Evolutionary conservation across 2,329 filamentous ascomycete species (phyloP).

Genomic region (Xylaria polymorpha): DNA sequence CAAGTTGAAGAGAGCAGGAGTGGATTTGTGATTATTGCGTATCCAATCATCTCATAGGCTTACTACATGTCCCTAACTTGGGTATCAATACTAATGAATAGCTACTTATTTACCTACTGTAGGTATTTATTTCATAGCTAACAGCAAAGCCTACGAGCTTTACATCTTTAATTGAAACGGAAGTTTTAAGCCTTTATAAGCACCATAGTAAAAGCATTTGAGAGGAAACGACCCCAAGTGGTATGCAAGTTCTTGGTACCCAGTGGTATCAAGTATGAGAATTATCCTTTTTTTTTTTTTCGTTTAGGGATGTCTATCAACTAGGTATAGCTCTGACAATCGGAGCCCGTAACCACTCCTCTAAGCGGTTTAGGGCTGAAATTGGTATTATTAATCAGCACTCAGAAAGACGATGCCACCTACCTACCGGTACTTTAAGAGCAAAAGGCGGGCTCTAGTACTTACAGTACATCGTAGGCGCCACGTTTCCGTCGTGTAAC

Average conservation of each 20-base stretch:
- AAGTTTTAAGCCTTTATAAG: background rate
- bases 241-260: background rate
- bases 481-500: background rate
- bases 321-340: background rate
- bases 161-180: background rate
- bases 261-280: too few species aligned
- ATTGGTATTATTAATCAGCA: background rate
- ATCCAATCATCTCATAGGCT: too few species aligned
- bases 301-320: background rate
- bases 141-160: background rate
- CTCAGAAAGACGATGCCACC: background rate
- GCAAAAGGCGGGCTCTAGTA: background rate
- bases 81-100: too few species aligned
- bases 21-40: too few species aligned
- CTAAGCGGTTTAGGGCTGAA: background rate
- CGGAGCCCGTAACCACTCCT: background rate
- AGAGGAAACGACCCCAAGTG: background rate
- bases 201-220: background rate
- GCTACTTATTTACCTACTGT: background rate
- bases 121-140: background rate
- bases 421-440: slow-evolving; percentile 3
- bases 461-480: background rate
- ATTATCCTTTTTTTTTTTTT: too few species aligned
- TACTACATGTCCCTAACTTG: too few species aligned
- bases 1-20: too few species aligned